Percentiles rank a stretch among this genome's conserved stretches.
These are phyloP conservation scores for Mycena polygramma DNA, from an alignment of 768 basidiomycete genomes.

Conservation along the genomic window DNA sequence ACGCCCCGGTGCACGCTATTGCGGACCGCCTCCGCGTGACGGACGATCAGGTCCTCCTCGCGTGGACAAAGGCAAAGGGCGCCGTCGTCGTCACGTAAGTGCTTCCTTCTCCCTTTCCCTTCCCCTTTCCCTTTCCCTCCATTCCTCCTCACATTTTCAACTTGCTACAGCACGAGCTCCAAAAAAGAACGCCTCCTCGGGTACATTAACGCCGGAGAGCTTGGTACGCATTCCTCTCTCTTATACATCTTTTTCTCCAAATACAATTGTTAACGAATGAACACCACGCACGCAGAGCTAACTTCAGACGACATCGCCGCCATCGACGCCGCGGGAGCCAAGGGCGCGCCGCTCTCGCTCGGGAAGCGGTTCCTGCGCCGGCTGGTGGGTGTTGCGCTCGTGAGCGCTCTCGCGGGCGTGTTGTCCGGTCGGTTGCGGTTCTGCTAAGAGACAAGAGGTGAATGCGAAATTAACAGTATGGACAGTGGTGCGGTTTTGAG, in stretches of 20 bases:
- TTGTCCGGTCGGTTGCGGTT: slow-evolving; percentile 1
- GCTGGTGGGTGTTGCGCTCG: neutral
- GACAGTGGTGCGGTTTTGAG: no score
- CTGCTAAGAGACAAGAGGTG: no score
- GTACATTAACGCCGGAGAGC: slow-evolving; percentile 34
- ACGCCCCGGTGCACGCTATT: slow-evolving; percentile 63
- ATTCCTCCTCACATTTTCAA: no score
- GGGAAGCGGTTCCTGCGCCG: neutral
- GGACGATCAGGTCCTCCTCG: slow-evolving; percentile 74
- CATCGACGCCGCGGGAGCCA: slow-evolving; percentile 60
- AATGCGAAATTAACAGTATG: no score
- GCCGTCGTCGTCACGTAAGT: slow-evolving; percentile 76
- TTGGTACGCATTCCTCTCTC: slow-evolving; percentile 22
- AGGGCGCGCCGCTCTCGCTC: slow-evolving; percentile 41
- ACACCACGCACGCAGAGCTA: slow-evolving; percentile 35
- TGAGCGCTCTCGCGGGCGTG: neutral
- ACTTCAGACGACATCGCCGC: slow-evolving; percentile 57
- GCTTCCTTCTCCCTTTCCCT: neutral
- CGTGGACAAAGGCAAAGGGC: slow-evolving; percentile 79
- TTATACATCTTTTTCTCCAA: no score
- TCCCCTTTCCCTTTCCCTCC: slow-evolving; percentile 6
- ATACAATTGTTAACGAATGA: no score
- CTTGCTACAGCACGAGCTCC: slow-evolving; percentile 38
- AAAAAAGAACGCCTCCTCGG: slow-evolving; percentile 34
- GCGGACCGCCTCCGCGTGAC: slow-evolving; percentile 69